These are phyloP conservation scores for Agrocybe praecox DNA, from an alignment of 768 basidiomycete genomes.

Conservation along the genomic window DNA sequence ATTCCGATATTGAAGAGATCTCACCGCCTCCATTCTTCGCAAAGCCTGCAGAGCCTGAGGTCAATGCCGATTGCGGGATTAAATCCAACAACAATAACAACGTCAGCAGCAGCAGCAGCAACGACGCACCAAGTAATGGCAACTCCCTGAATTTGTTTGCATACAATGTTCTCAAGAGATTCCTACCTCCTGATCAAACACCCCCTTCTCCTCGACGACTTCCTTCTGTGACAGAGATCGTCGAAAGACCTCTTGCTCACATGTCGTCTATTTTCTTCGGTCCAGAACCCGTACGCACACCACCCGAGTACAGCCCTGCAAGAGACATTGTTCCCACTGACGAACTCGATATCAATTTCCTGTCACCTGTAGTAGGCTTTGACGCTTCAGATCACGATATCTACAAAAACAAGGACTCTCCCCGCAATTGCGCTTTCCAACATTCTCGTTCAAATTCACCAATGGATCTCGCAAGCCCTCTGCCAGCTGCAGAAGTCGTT, in stretches of 20 bases:
- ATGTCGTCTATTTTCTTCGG: slow-evolving; percentile 16
- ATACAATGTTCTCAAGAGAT: slow-evolving; percentile 31
- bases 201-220: slow-evolving; percentile 14
- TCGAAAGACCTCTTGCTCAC: slow-evolving; percentile 14
- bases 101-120: too few relatives aligned
- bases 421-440: not conserved
- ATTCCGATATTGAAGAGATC: slow-evolving; percentile 62
- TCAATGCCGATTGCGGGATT: slow-evolving; percentile 1
- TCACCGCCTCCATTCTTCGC: slow-evolving; percentile 26
- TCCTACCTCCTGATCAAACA: slow-evolving; percentile 30
- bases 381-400: slow-evolving; percentile 12
- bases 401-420: slow-evolving; percentile 5
- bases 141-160: slow-evolving; percentile 10
- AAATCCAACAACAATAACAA: not conserved
- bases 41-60: slow-evolving; percentile 24
- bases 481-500: slow-evolving; percentile 16
- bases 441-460: slow-evolving; percentile 46
- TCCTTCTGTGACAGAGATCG: slow-evolving; percentile 22
- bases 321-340: not conserved
- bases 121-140: slow-evolving; percentile 15
- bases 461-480: slow-evolving; percentile 48
- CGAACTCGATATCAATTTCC: not conserved
- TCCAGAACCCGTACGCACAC: not conserved
- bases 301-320: not conserved
- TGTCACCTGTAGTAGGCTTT: slow-evolving; percentile 4